Base-by-base conservation (phyloP, 202 grass and related monocot genomes). In the Eragrostis tef region DNA sequence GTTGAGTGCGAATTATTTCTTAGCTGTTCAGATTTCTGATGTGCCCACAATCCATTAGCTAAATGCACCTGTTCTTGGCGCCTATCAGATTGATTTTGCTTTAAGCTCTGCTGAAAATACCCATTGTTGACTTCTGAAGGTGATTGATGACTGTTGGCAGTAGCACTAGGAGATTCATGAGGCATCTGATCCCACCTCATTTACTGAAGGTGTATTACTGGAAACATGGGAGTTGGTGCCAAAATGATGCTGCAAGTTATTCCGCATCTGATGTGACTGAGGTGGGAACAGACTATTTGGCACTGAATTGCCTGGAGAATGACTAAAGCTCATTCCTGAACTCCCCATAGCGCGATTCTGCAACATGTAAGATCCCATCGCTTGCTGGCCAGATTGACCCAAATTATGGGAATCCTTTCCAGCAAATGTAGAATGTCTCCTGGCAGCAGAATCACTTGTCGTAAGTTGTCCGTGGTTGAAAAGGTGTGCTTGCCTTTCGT, bases 191-290 rank as follows among this genome's bases (percentile, higher is more conserved):
- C 87, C n/a, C n/a, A 90, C 88, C 88, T 90, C 84, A 64, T 79
- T 90, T 64, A 70, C 69, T 82, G 87, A 87, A 89, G 87, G 50
- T 53, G 86, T 81, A 72, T 81, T 82, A 65, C 83, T 77, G 16
- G 81, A 47, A 91, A 74, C 78, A 84, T 92, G 87, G 52, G 85
- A 83, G 69, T 70, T 89, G 62, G 82, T 64, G 59, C 70, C 73
- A 86, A 97, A 94, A 81, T 79, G 77, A 44, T 89, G 85, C 21
- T 92, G 89, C 86, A 89, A 52, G 79, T 86, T 92, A 78, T 87
- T 97, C 53, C 84, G 79, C 81, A 65, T 75, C 85, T 91, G 89
- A 91, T 75, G 57, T 81, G 89, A 92, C 64, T 88, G 85, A 77
- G 84, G 86, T 26, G 72, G 50, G 67, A 87, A 81, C 39, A 87